Conservation (phyloP, 352 stramenopile species). For the Hyaloperonospora brassicae region DNA sequence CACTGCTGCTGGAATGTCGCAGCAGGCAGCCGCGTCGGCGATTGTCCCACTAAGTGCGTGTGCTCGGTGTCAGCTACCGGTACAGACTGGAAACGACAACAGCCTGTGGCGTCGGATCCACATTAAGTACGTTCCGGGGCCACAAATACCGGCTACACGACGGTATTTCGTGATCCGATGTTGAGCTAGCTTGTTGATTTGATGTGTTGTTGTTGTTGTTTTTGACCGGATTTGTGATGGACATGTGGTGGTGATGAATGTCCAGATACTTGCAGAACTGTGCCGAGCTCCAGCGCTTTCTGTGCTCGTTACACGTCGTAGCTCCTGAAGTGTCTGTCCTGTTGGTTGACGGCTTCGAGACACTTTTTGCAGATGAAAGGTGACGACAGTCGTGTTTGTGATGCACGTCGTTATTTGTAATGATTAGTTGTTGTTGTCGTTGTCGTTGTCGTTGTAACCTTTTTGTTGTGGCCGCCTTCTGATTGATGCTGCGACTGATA, state of each 20-base stretch:
- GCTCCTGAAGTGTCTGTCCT: slow-evolving; percentile 39
- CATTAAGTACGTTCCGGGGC: slow-evolving; percentile 39
- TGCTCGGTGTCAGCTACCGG: slow-evolving; percentile 28
- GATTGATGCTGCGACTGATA: too few species aligned
- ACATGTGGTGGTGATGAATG: too few species aligned
- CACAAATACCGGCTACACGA: neutral
- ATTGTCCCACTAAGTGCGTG: slow-evolving; percentile 44
- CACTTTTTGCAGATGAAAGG: slow-evolving; percentile 40
- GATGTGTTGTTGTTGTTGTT: neutral
- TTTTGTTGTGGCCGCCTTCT: neutral
- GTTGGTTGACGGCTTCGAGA: slow-evolving; percentile 50
- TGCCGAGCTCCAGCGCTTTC: slow-evolving; percentile 48
- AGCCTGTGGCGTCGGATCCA: slow-evolving; percentile 42
- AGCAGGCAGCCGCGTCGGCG: slow-evolving; percentile 10
- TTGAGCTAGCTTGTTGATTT: too few species aligned
- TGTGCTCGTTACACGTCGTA: slow-evolving; percentile 51
- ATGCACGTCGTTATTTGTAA: too few species aligned
- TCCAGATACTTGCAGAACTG: slow-evolving; percentile 37
- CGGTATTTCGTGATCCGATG: neutral
- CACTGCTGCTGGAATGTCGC: slow-evolving; percentile 17
- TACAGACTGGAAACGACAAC: slow-evolving; percentile 42
- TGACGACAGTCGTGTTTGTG: slow-evolving; percentile 4
- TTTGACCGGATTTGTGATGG: neutral
- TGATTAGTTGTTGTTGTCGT: too few species aligned
- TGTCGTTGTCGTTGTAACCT: neutral